Base-by-base conservation (phyloP, 108 stramenopile species). In the Skeletonema menzelii region DNA sequence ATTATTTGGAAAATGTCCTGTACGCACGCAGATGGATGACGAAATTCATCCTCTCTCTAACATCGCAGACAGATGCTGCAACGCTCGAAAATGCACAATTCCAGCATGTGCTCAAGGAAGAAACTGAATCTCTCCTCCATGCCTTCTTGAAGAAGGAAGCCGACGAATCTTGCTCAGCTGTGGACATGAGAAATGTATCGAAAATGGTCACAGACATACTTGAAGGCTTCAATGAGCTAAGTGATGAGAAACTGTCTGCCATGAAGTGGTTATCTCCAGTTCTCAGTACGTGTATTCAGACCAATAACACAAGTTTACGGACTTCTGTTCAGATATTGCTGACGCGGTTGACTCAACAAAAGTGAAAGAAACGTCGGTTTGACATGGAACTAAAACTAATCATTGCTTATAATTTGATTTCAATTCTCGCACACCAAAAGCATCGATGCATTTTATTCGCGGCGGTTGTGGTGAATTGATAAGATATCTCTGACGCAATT, bases 11-110 rank as follows among this genome's bases (percentile, higher is more conserved):
- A 72, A 94, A 88, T 30, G 87, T 89, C 1, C 65, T 86, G 15
- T 94, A 91, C 72, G 91, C 81, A 11, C 65, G 93, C 35, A 84
- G 79, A 59, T 90, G 79, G 77, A 88, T 94, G 85, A 87, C 86
- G 49, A 62, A 83, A 30, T 88, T 91, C 46, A 69, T 94, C 19
- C 30, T 89, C 22, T 75, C 79, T 24, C 53, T 90, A 7, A 85
- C 85, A 27, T 57, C 83, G 19, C 37, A 68, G 49, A 70, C 63
- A 11, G 78, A 83, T 42, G 66, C 59, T 13, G 17, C 67, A 27
- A 79, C 66, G 63, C 79, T 64, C 40, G 55, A 73, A 65, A 84
- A 68, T 37, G 49, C 74, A 57, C 49, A 56, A 11, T 78, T 72
- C 55, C 88, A 94, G 64, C 67, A 65, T 8, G 76, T 90, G 35